Evolutionary conservation across 73 alveolate genomes (phyloP), one percentile per base, ranked within the genome.

Genomic region (Blepharisma stoltei): DNA sequence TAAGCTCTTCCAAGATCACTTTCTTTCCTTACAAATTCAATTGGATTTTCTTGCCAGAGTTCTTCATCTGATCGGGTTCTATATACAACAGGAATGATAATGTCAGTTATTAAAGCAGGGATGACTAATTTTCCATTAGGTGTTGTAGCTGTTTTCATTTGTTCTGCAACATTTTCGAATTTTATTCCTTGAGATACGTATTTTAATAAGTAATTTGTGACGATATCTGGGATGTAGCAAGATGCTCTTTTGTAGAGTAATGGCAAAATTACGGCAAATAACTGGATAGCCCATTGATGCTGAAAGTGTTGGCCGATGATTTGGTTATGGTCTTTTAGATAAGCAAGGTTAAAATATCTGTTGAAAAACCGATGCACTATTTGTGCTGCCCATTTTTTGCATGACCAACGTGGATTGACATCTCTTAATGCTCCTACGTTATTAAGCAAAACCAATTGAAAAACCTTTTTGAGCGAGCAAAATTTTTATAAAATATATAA

Each of bases 331-430:
- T 60, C 73, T 60, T 25, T 14, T 60, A 60, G 46, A 25, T 60
- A 60, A 8, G 0, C 4, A 9, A 25, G 11, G 46, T 60, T 60
- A 38, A 60, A 60, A 25, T 60, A 60, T 38, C 45, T 60, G 73
- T 60, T 60, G 46, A 60, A 60, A 25, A 60, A 60, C 4, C 73
- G 38, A 25, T 60, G 73, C 0, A 60, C 18, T 8, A 60, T 60
- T 60, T 60, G 73, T 14, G 73, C 37, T 20, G 49, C 11, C 73
- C 73, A 60, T 60, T 60, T 60, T 60, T 60, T 60, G 23, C 73
- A 60, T 9, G 14, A 11, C 73, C 73, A 60, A 4, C 23, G 14
- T 0, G 73, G 73, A 25, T 60, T 32, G 41, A 3, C 41, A 32
- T 32, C 41, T 32, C 41, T 32, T 32, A n/a, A n/a, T n/a, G n/a